phyloP scores from a whole-genome alignment of 148 eudicot genomes.

The Diospyros lotus region DNA sequence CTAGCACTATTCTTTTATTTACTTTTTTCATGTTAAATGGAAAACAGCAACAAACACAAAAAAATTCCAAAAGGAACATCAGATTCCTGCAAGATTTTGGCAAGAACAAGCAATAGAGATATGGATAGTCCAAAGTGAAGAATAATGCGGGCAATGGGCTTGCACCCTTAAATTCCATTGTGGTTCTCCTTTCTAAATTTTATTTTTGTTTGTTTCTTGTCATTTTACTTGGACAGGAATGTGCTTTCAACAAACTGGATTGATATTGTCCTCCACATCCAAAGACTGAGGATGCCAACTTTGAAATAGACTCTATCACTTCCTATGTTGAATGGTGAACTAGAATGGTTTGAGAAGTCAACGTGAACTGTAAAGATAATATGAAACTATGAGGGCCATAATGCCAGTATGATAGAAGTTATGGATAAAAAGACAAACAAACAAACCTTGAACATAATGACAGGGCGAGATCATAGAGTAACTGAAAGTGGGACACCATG shows the following conservation, averaged over 20 bases:
- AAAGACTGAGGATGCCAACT: neutral
- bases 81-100: neutral
- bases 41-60: neutral
- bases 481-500: constrained; percentile 95
- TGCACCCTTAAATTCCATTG: neutral
- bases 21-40: neutral
- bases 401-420: neutral
- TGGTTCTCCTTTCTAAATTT: too few species aligned
- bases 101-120: neutral
- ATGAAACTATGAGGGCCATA: neutral
- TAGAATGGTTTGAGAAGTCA: constrained; percentile 1
- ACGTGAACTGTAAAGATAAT: neutral
- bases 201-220: neutral
- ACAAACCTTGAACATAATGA: constrained; percentile 73
- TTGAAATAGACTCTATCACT: constrained; percentile 4
- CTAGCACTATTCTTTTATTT: too few species aligned
- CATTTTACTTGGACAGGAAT: neutral
- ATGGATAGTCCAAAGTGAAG: neutral
- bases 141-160: neutral
- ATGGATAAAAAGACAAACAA: constrained; percentile 12
- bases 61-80: neutral
- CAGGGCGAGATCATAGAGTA: constrained; percentile 92
- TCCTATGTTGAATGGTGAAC: neutral
- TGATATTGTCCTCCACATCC: neutral
- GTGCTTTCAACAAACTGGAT: neutral